Evolutionary conservation across 176 grass and related monocot genomes (phyloP), one percentile per base, ranked within the genome.

Genomic region (sorghum (Sorghum bicolor)): DNA sequence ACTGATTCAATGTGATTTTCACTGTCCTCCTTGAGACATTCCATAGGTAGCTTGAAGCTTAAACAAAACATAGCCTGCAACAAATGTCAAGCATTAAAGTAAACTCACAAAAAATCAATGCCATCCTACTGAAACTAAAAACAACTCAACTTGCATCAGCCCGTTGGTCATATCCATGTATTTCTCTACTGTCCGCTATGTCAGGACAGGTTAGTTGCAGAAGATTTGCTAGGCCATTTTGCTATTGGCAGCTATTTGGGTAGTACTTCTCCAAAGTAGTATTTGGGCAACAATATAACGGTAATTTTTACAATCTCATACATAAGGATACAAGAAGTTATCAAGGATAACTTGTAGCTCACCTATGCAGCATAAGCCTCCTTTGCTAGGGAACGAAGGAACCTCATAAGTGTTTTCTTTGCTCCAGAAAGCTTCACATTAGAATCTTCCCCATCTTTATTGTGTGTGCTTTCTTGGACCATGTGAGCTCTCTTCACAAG

Each of bases 41-140:
- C 89, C 79, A 78, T 33, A 13, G 96, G 91, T 45, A 99, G 66
- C 78, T 78, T 90, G 82, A 96, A 99, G 86, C 96, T 99, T 65
- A 99, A 92, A 78, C 93, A 94, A 87, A 83, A 99, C 96, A 96
- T 99, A 63, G 83, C 91, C 96, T 96, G 87, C 58, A 85, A 85
- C 24, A 79, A 75, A 65, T 65, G 82, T 55, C 44, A 85, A 85
- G 67, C 30, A 76, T 5, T 58, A 47, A 40, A 31, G 26, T 25
- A 69, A n/a, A n/a, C 55, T 30, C 45, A 82, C 4, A 64, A 82
- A 14, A 75, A 14, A 82, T 0, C 10, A 43, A 60, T 26, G 13
- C 5, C 71, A 78, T 76, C 22, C 29, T 75, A 61, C 38, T 44
- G 62, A 70, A 81, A 70, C n/a, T 81, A 36, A n/a, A n/a, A n/a